Evolutionary conservation across 306 rosid genomes (phyloP), one percentile per base, ranked within the genome.

Genomic region (Vigna nakashimae): DNA sequence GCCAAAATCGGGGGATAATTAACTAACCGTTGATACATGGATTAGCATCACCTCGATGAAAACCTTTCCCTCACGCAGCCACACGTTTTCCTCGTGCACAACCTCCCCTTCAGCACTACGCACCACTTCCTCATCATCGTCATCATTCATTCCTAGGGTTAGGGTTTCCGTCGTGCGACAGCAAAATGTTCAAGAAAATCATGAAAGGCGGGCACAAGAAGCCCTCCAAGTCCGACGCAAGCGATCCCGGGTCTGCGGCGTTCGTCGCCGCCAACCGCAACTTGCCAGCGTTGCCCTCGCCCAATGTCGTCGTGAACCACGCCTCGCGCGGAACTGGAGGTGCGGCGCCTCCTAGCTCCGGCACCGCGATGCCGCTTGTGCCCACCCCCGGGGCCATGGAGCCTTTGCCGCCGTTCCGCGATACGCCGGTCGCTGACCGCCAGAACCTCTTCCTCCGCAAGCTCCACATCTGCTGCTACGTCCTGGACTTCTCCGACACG

Each of bases 221-320:
- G 91, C 90, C 92, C 88, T 85, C 98, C 78, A 95, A 95, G 84
- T 87, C 99, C 9, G 99, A 92, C 46, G 48, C 91, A 5, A 76
- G 28, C 75, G 99, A 95, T 76, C 75, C 89, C 17, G 79, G 85
- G 18, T 72, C 58, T 83, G 74, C 22, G 86, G 85, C 9, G 78
- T 38, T 13, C 34, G 50, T 91, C 3, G 90, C 80, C 7, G 84
- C 32, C 74, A 87, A 57, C 75, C 88, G 90, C 2, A 85, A 77
- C 70, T 71, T 90, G 9, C 79, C 83, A 34, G 60, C 90, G 34
- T 11, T 17, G 10, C 18, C 51, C 46, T 18, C 87, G 8, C 59
- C 78, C 73, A 88, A 86, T 78, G 97, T 87, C 75, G 84, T 91
- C 13, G 92, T 86, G 30, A 95, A 89, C 82, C 96, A 91, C 60